Evolutionary conservation across 2,329 filamentous ascomycete genomes (phyloP).

Genomic region (Epichloe aotearoae): DNA sequence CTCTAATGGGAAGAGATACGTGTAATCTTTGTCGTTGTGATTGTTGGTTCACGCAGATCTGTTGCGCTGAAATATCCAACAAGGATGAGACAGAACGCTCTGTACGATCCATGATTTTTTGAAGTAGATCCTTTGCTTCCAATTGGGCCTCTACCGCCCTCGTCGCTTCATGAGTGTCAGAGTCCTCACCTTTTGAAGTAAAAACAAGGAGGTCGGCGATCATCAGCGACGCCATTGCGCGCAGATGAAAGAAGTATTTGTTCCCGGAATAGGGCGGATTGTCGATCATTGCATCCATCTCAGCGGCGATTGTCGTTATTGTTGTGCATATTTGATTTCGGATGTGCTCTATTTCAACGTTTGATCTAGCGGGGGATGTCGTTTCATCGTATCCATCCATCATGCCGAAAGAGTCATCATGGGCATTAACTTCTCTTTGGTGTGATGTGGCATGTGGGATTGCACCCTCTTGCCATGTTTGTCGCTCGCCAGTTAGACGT

Average conservation of each 20-base stretch:
- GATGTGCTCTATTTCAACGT: conserved; percentile 23
- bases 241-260: conserved; percentile 51
- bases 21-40: conserved; percentile 9
- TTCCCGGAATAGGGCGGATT: conserved; percentile 59
- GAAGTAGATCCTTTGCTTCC: conserved; percentile 13
- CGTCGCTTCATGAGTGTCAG: conserved; percentile 10
- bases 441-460: background rate
- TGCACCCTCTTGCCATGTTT: conserved; percentile 3
- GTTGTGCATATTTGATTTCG: conserved; percentile 39
- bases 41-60: background rate
- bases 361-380: background rate
- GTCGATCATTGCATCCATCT: conserved; percentile 59
- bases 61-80: conserved; percentile 1
- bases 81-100: conserved; percentile 13
- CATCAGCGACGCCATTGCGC: conserved; percentile 65
- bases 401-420: background rate
- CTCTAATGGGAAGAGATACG: conserved; percentile 19
- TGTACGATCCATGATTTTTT: conserved; percentile 16
- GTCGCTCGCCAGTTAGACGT: conserved; percentile 16
- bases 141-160: conserved; percentile 16
- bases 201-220: conserved; percentile 52
- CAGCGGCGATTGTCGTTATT: conserved; percentile 49
- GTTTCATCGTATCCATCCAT: background rate
- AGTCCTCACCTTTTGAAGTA: conserved; percentile 5
- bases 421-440: background rate